Evolutionary conservation across 768 basidiomycete genomes (phyloP).

Genomic region (Tylopilus balloui): DNA sequence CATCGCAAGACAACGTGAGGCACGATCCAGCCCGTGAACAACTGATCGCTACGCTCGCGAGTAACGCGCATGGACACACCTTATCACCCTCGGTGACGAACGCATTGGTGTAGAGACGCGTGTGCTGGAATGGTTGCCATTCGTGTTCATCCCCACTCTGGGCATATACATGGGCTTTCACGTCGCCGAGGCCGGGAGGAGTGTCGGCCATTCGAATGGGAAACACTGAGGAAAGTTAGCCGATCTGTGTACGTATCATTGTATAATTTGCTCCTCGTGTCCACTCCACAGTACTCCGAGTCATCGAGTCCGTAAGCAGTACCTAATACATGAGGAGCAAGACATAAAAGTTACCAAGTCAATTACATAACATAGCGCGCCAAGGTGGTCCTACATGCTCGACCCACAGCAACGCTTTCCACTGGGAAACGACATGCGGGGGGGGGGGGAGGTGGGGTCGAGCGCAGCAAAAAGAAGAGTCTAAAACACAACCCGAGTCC

Average conservation of each 20-base stretch:
- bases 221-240: background rate
- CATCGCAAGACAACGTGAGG: background rate
- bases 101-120: constrained; percentile 63
- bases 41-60: background rate
- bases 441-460: too few species aligned
- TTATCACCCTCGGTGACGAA: constrained; percentile 55
- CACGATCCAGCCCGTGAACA: background rate
- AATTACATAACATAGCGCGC: background rate
- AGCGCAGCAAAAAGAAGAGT: background rate
- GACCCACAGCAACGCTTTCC: background rate
- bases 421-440: too few species aligned
- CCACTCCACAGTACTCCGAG: background rate
- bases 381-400: background rate
- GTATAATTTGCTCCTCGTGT: background rate
- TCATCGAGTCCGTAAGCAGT: background rate
- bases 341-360: background rate
- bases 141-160: constrained; percentile 38
- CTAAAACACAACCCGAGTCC: constrained; percentile 14
- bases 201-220: constrained; percentile 16
- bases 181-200: constrained; percentile 42
- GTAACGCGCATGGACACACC: constrained; percentile 25
- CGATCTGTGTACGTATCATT: too few species aligned
- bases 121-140: constrained; percentile 45
- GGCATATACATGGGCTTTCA: constrained; percentile 22
- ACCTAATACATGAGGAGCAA: constrained; percentile 14